phyloP scores from a whole-genome alignment of 352 stramenopile species.

The Phytophthora syringae region DNA sequence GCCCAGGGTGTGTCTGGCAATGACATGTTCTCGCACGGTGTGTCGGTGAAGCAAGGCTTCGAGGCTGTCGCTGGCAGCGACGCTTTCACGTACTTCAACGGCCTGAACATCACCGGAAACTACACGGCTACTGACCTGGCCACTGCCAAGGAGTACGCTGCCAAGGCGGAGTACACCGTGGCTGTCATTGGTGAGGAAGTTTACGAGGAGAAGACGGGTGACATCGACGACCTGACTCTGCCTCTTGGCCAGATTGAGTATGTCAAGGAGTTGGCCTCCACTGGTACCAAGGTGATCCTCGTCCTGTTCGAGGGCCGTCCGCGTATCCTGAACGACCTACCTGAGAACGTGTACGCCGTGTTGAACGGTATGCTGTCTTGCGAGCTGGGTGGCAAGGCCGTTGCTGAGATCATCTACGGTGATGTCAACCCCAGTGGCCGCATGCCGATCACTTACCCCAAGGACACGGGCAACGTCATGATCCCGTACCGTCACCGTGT shows the following conservation, averaged over 20 bases:
- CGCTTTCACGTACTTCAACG: conserved; percentile 17
- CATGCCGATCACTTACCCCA: conserved; percentile 15
- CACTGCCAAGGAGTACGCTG: conserved; percentile 51
- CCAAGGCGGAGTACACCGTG: conserved; percentile 10
- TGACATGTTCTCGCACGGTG: conserved; percentile 19
- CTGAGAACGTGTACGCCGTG: conserved; percentile 60
- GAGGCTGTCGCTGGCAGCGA: conserved; percentile 7
- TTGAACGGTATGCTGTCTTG: conserved; percentile 59
- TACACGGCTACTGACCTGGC: conserved; percentile 46
- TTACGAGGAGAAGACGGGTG: conserved; percentile 83
- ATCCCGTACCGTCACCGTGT: conserved; percentile 16
- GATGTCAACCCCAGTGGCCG: conserved; percentile 11
- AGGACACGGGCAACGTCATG: conserved; percentile 15
- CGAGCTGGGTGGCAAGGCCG: conserved; percentile 42
- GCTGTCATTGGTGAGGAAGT: conserved; percentile 68
- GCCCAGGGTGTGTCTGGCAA: conserved; percentile 56
- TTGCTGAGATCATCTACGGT: conserved; percentile 15
- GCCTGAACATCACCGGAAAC: conserved; percentile 16
- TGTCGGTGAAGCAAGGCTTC: conserved; percentile 18
- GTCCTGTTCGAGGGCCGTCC: conserved; percentile 76
- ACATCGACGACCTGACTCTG: conserved; percentile 72
- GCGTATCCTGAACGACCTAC: conserved; percentile 61
- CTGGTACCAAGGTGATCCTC: conserved; percentile 71
- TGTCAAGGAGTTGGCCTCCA: conserved; percentile 16
- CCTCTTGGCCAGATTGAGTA: conserved; percentile 74